phyloP scores from a whole-genome alignment of 1,284 basidiomycete species.

The Amylostereum chailletii region DNA sequence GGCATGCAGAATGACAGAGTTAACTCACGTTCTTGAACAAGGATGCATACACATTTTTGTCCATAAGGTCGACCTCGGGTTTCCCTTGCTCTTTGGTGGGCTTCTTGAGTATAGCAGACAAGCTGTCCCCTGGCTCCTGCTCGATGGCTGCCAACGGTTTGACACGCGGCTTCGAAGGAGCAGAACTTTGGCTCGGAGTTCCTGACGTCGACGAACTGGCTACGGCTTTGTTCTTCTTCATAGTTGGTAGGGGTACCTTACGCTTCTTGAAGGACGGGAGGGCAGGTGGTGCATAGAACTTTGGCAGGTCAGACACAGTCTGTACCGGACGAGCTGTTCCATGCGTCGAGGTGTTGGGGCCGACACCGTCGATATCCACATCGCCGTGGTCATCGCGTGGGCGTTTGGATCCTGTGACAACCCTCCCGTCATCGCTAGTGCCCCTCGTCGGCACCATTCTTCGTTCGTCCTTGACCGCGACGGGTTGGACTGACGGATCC shows the following conservation, averaged over 20 bases:
- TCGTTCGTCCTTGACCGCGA: slow-evolving; percentile 32
- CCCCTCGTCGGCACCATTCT: slow-evolving; percentile 13
- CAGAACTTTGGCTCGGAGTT: slow-evolving; percentile 19
- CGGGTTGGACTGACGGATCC: slow-evolving; percentile 19
- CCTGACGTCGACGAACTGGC: slow-evolving; percentile 18
- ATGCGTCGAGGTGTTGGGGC: slow-evolving; percentile 2
- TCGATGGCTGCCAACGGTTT: slow-evolving; percentile 19
- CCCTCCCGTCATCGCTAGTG: slow-evolving; percentile 1
- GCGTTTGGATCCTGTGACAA: slow-evolving; percentile 6
- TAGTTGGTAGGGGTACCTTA: slow-evolving; percentile 48
- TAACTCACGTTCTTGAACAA: slow-evolving; percentile 54
- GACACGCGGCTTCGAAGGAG: slow-evolving; percentile 17
- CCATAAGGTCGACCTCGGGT: slow-evolving; percentile 56
- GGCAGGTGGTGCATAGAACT: slow-evolving; percentile 16
- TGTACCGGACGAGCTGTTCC: slow-evolving; percentile 1
- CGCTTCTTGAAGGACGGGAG: slow-evolving; percentile 37
- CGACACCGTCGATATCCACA: slow-evolving; percentile 4
- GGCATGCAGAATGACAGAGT: slow-evolving; percentile 2
- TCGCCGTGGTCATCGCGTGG: slow-evolving; percentile 8
- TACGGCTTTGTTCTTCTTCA: slow-evolving; percentile 59
- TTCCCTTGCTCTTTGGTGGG: slow-evolving; percentile 28
- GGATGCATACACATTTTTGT: slow-evolving; percentile 52
- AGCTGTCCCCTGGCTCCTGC: slow-evolving; percentile 8
- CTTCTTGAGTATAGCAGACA: slow-evolving; percentile 20
- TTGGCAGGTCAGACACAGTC: slow-evolving; percentile 7